Base-by-base conservation (phyloP, 192 early-diverging fungal genomes). In the Coemansia sp. region DNA sequence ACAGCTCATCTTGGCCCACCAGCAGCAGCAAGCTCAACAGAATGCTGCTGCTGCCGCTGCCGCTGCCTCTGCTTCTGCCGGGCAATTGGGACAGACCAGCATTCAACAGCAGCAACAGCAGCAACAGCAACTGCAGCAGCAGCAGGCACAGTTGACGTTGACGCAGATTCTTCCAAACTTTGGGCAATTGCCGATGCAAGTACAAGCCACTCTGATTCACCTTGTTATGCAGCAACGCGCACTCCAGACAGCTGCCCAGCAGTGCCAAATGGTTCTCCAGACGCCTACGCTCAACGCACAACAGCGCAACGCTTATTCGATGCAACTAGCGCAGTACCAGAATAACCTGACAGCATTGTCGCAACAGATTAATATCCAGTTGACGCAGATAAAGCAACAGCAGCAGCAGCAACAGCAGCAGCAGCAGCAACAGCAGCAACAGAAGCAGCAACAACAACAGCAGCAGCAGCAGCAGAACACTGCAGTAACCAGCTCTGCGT, bases 391-490 rank as follows among this genome's bases (percentile, higher is more conserved):
- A 14, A 33, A 16, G 26, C 63, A 69, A 66, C 55, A 69, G 66
- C 57, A 62, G 64, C 65, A 65, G 69, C 74, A 75, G 30, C 30
- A 1, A 68, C 73, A 68, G 65, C 68, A 74, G 64, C 71, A 68
- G 72, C 72, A 66, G 69, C 63, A 66, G 55, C 66, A 69, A 66
- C 55, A 69, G 69, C 63, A 66, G 60, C 66, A 57, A 65, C 43
- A 57, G 44, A n/a, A n/a, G n/a, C n/a, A n/a, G n/a, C n/a, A n/a
- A n/a, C n/a, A n/a, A 55, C 6, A n/a, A n/a, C n/a, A 69, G 69
- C 55, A 69, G 69, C 57, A 66, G 64, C 65, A 65, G 72, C 74
- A 75, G 73, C 72, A 66, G 72, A 69, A 75, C 69, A 52, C 56
- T 66, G 55, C 26, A 36, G 39, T 61, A 53, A 56, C 1, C 68